Conservation (phyloP, 2,329 filamentous ascomycete species). For the Sclerotinia trifoliorum region DNA sequence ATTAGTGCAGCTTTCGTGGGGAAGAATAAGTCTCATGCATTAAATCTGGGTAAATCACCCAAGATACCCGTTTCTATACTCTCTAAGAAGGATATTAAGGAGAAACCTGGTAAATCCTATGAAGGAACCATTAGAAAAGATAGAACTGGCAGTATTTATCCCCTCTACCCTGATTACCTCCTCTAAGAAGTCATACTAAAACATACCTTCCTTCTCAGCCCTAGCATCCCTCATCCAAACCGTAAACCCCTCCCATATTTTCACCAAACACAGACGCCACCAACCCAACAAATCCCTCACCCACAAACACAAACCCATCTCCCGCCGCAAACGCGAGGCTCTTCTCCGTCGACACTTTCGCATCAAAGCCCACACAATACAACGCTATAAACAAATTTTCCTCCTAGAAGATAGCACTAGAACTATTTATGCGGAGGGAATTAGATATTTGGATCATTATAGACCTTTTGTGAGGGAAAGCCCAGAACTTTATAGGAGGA, state of each 20-base stretch:
- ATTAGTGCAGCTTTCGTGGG: constrained; percentile 12
- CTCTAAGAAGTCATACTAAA: background rate
- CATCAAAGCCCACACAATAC: background rate
- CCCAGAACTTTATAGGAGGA: background rate
- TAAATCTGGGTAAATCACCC: background rate
- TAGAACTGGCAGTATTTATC: background rate
- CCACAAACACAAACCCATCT: background rate
- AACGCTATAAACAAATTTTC: background rate
- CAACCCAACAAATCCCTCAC: background rate
- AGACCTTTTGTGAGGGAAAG: background rate
- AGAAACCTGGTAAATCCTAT: background rate
- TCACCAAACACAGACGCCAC: background rate
- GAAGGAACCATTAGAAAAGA: background rate
- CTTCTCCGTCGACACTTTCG: background rate
- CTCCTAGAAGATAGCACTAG: background rate
- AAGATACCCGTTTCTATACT: background rate
- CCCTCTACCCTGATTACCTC: background rate
- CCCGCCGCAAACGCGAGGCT: background rate
- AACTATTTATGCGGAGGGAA: background rate
- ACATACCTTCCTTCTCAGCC: background rate
- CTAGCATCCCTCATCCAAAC: background rate
- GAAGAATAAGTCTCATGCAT: background rate
- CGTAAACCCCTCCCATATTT: background rate
- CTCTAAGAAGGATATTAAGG: background rate
- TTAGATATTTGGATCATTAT: background rate